A percentile compares a stretch with the other conserved stretches of the same genome.
Evolutionary conservation across 2,329 filamentous ascomycete genomes (phyloP).

Genomic region (Talaromyces sp.): DNA sequence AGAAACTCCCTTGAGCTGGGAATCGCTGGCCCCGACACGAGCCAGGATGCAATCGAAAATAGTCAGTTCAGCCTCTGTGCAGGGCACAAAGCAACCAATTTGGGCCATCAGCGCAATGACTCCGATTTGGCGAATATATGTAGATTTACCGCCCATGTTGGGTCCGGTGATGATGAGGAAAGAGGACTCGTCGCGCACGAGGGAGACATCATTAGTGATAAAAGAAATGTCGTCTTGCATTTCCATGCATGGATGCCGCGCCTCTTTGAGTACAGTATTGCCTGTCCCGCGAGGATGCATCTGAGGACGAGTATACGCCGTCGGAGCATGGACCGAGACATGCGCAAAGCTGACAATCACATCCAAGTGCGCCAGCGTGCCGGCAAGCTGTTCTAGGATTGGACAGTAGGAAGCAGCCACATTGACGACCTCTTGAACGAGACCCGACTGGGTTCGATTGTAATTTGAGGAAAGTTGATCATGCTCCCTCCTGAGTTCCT

Average conservation of each 20-base stretch:
- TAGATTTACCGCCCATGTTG: conserved; percentile 99
- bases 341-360: conserved; percentile 94
- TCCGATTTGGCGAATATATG: conserved; percentile 94
- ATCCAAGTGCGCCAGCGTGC: conserved; percentile 85
- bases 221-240: conserved; percentile 98
- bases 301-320: conserved; percentile 82
- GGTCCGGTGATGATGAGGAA: conserved; percentile 97
- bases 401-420: conserved; percentile 94
- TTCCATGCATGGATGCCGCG: conserved; percentile 95
- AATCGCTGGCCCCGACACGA: conserved; percentile 91
- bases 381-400: conserved; percentile 82
- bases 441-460: conserved; percentile 84
- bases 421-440: conserved; percentile 86
- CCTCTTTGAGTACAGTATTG: conserved; percentile 83
- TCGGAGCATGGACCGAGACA: conserved; percentile 86
- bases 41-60: conserved; percentile 97
- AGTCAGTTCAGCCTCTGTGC: conserved; percentile 80
- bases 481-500: conserved; percentile 78
- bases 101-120: conserved; percentile 98
- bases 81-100: conserved; percentile 93
- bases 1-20: conserved; percentile 93
- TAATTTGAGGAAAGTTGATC: conserved; percentile 93
- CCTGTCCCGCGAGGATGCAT: conserved; percentile 86
- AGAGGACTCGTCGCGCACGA: conserved; percentile 71
- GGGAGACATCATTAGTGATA: conserved; percentile 92